Evolutionary conservation across 345 rosid genomes (phyloP).

Genomic region (Geranium brycei): DNA sequence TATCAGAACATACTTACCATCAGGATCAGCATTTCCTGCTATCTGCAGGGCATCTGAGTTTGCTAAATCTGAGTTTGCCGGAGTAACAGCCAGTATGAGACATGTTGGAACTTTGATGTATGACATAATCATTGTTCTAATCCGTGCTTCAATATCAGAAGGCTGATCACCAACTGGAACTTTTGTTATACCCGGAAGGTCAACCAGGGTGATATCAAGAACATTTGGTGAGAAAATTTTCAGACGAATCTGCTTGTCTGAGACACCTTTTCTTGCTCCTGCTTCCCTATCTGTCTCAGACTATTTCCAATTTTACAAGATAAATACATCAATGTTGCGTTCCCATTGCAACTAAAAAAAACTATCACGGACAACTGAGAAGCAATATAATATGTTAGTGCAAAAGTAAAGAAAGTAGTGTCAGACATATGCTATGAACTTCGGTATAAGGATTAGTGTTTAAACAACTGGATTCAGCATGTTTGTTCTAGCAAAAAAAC

Average conservation of each 20-base stretch:
- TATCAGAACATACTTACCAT: conserved; percentile 31
- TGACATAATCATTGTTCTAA: conserved; percentile 92
- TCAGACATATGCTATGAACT: too few relatives aligned
- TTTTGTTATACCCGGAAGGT: conserved; percentile 91
- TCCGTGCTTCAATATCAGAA: conserved; percentile 80
- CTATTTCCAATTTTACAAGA: conserved; percentile 20
- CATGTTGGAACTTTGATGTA: conserved; percentile 77
- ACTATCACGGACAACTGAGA: not conserved
- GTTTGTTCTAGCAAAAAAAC: too few relatives aligned
- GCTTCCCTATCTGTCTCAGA: conserved; percentile 77
- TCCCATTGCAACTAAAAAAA: not conserved
- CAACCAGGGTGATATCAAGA: conserved; percentile 85
- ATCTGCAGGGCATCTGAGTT: conserved; percentile 94
- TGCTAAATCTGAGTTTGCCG: conserved; percentile 90
- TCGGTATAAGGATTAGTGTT: too few relatives aligned
- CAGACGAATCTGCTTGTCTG: conserved; percentile 76
- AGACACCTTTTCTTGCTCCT: conserved; percentile 86
- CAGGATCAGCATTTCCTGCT: conserved; percentile 91
- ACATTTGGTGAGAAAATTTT: conserved; percentile 90
- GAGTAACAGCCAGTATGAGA: conserved; percentile 76
- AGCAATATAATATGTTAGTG: not conserved
- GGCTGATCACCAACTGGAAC: conserved; percentile 99
- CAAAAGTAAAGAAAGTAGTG: too few relatives aligned
- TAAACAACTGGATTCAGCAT: too few relatives aligned
- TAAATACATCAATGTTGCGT: not conserved